Evolutionary conservation across 345 rosid species (phyloP).

Genomic region (Stellera chamaejasme): DNA sequence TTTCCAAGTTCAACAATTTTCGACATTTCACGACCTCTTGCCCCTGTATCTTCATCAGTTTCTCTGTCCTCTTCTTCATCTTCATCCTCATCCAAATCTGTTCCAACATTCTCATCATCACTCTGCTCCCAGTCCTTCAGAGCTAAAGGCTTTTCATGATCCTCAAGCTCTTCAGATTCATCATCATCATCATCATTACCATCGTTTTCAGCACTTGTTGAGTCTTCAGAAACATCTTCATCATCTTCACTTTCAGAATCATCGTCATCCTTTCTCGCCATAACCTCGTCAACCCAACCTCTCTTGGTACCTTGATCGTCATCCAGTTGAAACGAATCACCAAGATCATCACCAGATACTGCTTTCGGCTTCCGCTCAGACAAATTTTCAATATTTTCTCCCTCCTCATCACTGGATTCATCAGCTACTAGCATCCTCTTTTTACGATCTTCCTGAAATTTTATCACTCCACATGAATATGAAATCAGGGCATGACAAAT

Average conservation of each 20-base stretch:
- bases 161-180: conserved; percentile 41
- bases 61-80: conserved; percentile 16
- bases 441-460: conserved; percentile 68
- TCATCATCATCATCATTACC: conserved; percentile 28
- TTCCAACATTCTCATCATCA: conserved; percentile 61
- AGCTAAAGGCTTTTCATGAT: conserved; percentile 19
- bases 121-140: conserved; percentile 89
- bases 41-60: conserved; percentile 22
- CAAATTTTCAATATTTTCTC: conserved; percentile 38
- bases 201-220: conserved; percentile 37
- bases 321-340: conserved; percentile 71
- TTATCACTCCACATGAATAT: no score
- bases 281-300: conserved; percentile 89
- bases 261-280: conserved; percentile 46
- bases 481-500: no score
- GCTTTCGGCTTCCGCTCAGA: conserved; percentile 29
- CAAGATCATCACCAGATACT: conserved; percentile 84
- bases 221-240: conserved; percentile 41
- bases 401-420: conserved; percentile 71
- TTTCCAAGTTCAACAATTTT: conserved; percentile 26
- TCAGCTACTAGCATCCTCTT: conserved; percentile 72
- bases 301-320: conserved; percentile 41
- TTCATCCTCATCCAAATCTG: conserved; percentile 45
- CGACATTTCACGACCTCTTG: conserved; percentile 22
- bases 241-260: conserved; percentile 46